These are phyloP conservation scores for Fragilaria crotonensis DNA, from an alignment of 108 stramenopile genomes.

Conservation along the genomic window DNA sequence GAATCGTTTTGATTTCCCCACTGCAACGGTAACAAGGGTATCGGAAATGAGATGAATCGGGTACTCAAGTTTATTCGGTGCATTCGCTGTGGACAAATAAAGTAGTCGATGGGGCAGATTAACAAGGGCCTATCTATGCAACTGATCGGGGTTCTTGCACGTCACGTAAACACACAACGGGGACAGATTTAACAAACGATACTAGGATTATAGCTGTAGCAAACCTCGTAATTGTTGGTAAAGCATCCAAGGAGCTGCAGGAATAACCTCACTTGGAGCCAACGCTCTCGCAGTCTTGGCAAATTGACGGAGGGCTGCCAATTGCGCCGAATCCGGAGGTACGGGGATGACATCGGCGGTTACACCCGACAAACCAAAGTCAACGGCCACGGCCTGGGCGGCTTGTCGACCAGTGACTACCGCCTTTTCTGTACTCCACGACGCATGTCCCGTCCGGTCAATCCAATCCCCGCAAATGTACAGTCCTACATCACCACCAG, in stretches of 20 bases:
- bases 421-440: constrained; percentile 76
- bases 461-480: constrained; percentile 77
- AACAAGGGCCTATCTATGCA: too few species aligned
- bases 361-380: constrained; percentile 34
- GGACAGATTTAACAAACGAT: too few species aligned
- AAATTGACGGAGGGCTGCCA: constrained; percentile 36
- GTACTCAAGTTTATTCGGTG: too few species aligned
- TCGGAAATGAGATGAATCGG: too few species aligned
- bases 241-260: constrained; percentile 22
- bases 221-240: constrained; percentile 6
- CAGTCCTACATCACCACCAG: constrained; percentile 23
- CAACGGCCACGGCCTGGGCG: constrained; percentile 38
- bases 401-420: constrained; percentile 80
- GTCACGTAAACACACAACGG: too few species aligned
- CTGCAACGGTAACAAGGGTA: too few species aligned
- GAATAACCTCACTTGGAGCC: constrained; percentile 8
- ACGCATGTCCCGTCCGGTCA: constrained; percentile 65
- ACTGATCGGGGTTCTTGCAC: too few species aligned
- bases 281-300: constrained; percentile 12
- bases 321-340: constrained; percentile 53
- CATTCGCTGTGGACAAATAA: too few species aligned
- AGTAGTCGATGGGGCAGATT: too few species aligned
- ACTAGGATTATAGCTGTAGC: too few species aligned
- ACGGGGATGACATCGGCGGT: constrained; percentile 50
- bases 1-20: too few species aligned